Evolutionary conservation across 768 basidiomycete species (phyloP).

Genomic region (Amanita pallidorosea): DNA sequence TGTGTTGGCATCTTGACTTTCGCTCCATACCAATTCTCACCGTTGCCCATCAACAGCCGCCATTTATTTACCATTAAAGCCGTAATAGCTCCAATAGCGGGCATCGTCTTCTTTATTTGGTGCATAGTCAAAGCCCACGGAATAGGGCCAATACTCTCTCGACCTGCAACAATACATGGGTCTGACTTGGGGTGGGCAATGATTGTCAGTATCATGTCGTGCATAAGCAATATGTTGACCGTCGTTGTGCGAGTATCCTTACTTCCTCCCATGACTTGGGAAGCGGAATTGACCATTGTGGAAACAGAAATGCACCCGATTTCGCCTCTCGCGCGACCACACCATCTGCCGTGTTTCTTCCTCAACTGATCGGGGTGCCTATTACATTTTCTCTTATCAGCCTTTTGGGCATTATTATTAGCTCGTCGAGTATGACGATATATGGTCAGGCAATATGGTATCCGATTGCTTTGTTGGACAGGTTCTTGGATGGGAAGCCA

Average conservation of each 20-base stretch:
- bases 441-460: conserved; percentile 76
- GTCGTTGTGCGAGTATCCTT: conserved; percentile 43
- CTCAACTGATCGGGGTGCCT: conserved; percentile 64
- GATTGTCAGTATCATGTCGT: conserved; percentile 62
- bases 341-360: conserved; percentile 46
- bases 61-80: conserved; percentile 77
- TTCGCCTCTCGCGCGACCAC: conserved; percentile 55
- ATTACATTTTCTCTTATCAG: conserved; percentile 64
- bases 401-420: conserved; percentile 75
- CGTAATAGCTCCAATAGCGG: conserved; percentile 59
- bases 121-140: conserved; percentile 69
- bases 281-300: neutral
- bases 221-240: conserved; percentile 72
- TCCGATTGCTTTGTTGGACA: conserved; percentile 60
- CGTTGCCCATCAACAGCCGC: conserved; percentile 27
- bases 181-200: conserved; percentile 67
- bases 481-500: conserved; percentile 55
- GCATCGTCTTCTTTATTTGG: conserved; percentile 67
- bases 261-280: neutral
- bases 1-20: conserved; percentile 12
- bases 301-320: conserved; percentile 54
- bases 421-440: conserved; percentile 64
- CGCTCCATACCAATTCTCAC: neutral
- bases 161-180: conserved; percentile 55
- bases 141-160: conserved; percentile 62